Evolutionary conservation across 2,329 filamentous ascomycete species (phyloP).

Genomic region (Aspergillus brunneoviolaceus): DNA sequence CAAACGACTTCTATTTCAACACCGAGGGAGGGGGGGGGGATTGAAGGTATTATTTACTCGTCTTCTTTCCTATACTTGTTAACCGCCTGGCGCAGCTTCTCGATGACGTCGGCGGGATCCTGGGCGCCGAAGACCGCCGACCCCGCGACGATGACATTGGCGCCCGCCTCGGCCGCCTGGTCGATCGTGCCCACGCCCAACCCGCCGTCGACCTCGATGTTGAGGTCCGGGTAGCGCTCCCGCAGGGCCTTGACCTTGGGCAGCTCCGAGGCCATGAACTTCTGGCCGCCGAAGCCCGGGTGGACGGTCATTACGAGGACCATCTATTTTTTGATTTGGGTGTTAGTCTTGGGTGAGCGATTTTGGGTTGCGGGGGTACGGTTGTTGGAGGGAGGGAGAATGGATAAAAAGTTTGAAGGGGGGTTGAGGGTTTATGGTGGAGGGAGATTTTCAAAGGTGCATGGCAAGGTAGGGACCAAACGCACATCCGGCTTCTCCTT

Average conservation of each 20-base stretch:
- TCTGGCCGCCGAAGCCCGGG: slow-evolving; percentile 95
- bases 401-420: neutral
- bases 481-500: slow-evolving; percentile 85
- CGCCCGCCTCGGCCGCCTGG: slow-evolving; percentile 89
- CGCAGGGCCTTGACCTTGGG: slow-evolving; percentile 88
- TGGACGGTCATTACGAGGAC: slow-evolving; percentile 98
- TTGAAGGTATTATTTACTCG: neutral
- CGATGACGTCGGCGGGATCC: slow-evolving; percentile 83
- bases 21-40: too few species aligned
- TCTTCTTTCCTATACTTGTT: slow-evolving; percentile 52
- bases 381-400: neutral
- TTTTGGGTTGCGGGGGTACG: neutral
- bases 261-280: slow-evolving; percentile 95
- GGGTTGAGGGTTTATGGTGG: neutral
- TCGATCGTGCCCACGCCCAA: slow-evolving; percentile 86
- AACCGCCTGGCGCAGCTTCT: slow-evolving; percentile 75
- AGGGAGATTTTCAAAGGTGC: too few species aligned
- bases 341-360: neutral
- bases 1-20: too few species aligned
- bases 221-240: slow-evolving; percentile 80
- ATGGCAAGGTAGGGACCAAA: slow-evolving; percentile 16
- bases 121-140: slow-evolving; percentile 93
- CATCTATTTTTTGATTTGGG: slow-evolving; percentile 63
- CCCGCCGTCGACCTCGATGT: slow-evolving; percentile 97
- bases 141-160: slow-evolving; percentile 96